phyloP scores from a whole-genome alignment of 768 basidiomycete species.

The Mycena maculata region DNA sequence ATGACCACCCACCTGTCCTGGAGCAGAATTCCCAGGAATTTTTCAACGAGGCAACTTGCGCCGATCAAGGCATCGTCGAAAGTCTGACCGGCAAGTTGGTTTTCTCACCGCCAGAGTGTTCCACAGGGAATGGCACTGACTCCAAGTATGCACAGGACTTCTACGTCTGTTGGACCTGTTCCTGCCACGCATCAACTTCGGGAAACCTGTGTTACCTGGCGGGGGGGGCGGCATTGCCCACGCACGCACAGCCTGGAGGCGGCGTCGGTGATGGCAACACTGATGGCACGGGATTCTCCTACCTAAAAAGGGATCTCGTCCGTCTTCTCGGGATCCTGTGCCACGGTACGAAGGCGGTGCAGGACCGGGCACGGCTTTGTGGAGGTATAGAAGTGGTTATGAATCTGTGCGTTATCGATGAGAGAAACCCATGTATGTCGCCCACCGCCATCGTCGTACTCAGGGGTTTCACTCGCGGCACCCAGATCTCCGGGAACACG shows the following conservation, averaged over 20 bases:
- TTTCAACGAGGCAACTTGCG: conserved; percentile 57
- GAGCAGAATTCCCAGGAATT: conserved; percentile 51
- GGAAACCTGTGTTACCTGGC: conserved; percentile 60
- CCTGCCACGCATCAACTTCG: conserved; percentile 87
- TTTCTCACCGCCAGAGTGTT: not conserved
- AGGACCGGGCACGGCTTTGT: conserved; percentile 77
- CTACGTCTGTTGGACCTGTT: conserved; percentile 83
- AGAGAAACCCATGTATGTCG: conserved; percentile 90
- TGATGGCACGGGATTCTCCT: conserved; percentile 75
- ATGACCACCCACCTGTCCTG: conserved; percentile 31
- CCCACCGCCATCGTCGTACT: conserved; percentile 25
- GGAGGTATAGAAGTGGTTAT: conserved; percentile 86
- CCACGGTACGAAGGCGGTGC: conserved; percentile 70
- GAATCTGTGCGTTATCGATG: conserved; percentile 91
- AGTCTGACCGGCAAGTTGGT: conserved; percentile 65
- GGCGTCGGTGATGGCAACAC: conserved; percentile 24
- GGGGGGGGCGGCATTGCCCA: conserved; percentile 41
- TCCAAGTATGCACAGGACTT: conserved; percentile 61
- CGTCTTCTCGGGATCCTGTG: conserved; percentile 85
- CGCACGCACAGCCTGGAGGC: conserved; percentile 39
- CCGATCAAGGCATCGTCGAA: conserved; percentile 62
- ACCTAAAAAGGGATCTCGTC: conserved; percentile 92
- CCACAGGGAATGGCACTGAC: conserved; percentile 8
- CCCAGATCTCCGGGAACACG: conserved; percentile 90
- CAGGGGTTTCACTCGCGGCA: conserved; percentile 22